Conservation (phyloP, 371 early-diverging fungal species). For the Rhizopus stolonifer region DNA sequence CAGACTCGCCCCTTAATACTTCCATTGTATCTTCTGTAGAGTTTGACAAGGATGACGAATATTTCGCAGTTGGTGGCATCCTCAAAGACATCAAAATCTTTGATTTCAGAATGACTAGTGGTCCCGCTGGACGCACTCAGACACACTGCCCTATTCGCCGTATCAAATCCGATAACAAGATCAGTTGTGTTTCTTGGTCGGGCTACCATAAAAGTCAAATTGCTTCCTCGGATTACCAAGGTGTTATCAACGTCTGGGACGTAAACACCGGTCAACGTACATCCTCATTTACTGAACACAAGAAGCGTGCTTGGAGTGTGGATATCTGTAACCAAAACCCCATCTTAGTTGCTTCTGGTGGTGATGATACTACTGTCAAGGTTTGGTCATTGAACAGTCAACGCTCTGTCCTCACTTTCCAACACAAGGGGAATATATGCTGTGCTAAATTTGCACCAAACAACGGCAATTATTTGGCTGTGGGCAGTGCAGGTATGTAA, state of each 20-base stretch:
- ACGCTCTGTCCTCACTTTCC: conserved; percentile 73
- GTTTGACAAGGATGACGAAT: conserved; percentile 88
- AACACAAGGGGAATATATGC: conserved; percentile 85
- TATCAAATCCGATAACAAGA: conserved; percentile 57
- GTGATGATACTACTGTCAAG: conserved; percentile 89
- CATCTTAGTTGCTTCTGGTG: conserved; percentile 77
- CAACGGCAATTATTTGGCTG: conserved; percentile 69
- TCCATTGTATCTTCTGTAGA: conserved; percentile 91
- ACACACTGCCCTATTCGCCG: conserved; percentile 69
- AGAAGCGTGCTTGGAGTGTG: conserved; percentile 88
- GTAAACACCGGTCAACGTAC: conserved; percentile 61
- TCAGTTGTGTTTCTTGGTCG: conserved; percentile 89
- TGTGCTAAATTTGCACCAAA: conserved; percentile 89
- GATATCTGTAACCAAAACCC: conserved; percentile 81
- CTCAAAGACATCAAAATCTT: conserved; percentile 88
- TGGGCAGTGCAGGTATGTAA: conserved; percentile 80
- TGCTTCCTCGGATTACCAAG: conserved; percentile 90
- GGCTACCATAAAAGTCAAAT: conserved; percentile 78
- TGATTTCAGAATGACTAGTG: conserved; percentile 67
- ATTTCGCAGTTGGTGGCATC: conserved; percentile 91
- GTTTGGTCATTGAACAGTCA: conserved; percentile 80
- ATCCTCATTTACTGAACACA: conserved; percentile 78
- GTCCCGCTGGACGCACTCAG: conserved; percentile 12
- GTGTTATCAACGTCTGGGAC: conserved; percentile 86
- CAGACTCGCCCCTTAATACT: conserved; percentile 51